These are phyloP conservation scores for Leccinum incarnatum DNA, from an alignment of 768 basidiomycete species.

Conservation along the genomic window DNA sequence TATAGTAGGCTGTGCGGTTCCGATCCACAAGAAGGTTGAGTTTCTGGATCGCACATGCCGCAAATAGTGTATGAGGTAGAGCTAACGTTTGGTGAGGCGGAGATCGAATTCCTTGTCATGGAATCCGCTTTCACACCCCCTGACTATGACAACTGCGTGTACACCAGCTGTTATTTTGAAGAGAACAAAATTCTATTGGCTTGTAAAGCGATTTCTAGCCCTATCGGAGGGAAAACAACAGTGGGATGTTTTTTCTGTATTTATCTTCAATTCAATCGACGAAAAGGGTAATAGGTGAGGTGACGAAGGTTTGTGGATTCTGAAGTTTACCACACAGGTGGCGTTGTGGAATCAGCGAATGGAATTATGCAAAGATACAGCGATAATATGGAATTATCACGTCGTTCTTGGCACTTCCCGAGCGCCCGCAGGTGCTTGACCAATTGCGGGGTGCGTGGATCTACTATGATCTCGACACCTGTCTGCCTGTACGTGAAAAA, in stretches of 20 bases:
- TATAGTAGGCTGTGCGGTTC: conserved; percentile 4
- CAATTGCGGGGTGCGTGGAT: conserved; percentile 43
- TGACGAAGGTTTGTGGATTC: background rate
- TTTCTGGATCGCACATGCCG: background rate
- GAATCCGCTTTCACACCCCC: conserved; percentile 23
- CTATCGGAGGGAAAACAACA: conserved; percentile 23
- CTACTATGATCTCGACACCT: conserved; percentile 71
- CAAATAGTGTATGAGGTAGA: background rate
- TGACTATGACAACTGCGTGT: conserved; percentile 32
- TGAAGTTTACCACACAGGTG: conserved; percentile 40
- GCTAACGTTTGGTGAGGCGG: conserved; percentile 10
- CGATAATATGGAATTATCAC: conserved; percentile 76
- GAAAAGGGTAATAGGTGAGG: conserved; percentile 53
- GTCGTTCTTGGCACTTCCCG: conserved; percentile 55
- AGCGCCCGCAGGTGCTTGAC: conserved; percentile 17
- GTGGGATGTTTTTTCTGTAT: conserved; percentile 56
- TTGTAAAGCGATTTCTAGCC: conserved; percentile 44
- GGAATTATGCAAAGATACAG: conserved; percentile 30
- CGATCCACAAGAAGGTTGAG: conserved; percentile 10
- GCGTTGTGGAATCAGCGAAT: conserved; percentile 63
- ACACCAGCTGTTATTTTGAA: conserved; percentile 68
- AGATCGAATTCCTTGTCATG: conserved; percentile 15
- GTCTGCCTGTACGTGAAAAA: conserved; percentile 39
- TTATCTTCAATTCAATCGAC: conserved; percentile 57
- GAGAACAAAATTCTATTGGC: conserved; percentile 61